A percentile compares a stretch with the other conserved stretches of the same genome.
Evolutionary conservation across 2,329 filamentous ascomycete species (phyloP).

Genomic region (Mycogone perniciosa): DNA sequence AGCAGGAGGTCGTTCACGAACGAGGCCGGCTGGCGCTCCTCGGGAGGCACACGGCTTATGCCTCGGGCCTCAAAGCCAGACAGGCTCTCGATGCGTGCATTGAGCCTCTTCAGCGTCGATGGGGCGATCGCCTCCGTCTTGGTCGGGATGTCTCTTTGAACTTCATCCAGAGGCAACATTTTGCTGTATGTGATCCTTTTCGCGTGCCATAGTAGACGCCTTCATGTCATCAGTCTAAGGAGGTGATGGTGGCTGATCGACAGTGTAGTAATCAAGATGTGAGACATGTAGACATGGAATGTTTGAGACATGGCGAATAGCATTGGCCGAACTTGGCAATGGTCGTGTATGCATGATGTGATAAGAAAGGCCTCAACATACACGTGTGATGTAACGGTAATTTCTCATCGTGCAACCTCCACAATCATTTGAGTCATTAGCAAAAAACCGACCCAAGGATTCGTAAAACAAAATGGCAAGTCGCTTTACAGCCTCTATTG

Average conservation of each 20-base stretch:
- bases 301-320: too few relatives aligned
- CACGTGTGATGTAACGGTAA: background rate
- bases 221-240: too few relatives aligned
- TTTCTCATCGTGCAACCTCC: background rate
- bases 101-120: conserved; percentile 9
- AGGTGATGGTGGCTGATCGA: too few relatives aligned
- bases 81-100: conserved; percentile 24
- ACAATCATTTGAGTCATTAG: background rate
- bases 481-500: background rate
- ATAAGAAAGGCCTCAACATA: background rate
- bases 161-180: background rate
- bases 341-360: too few relatives aligned
- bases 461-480: background rate
- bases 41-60: conserved; percentile 32
- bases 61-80: conserved; percentile 35
- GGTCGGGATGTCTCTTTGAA: background rate
- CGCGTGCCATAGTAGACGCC: too few relatives aligned
- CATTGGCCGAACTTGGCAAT: too few relatives aligned
- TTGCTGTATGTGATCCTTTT: too few relatives aligned
- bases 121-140: background rate
- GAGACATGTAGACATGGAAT: too few relatives aligned
- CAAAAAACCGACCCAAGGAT: background rate
- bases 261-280: too few relatives aligned
- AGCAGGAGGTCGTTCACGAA: conserved; percentile 32
- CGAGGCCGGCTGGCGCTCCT: conserved; percentile 30